These are phyloP conservation scores for Phaseolus coccineus DNA, from an alignment of 331 rosid genomes.

Conservation along the genomic window DNA sequence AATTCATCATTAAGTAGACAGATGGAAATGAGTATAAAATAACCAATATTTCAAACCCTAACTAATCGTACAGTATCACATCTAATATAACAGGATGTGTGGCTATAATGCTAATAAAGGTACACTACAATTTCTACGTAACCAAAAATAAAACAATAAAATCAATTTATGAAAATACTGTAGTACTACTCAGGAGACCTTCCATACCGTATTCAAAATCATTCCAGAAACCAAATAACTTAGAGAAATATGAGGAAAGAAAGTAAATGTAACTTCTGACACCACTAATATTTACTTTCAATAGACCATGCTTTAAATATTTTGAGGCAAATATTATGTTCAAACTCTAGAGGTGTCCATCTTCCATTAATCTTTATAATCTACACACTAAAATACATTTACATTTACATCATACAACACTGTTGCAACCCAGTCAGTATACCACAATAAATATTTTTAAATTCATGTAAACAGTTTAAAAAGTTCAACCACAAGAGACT, in stretches of 20 bases:
- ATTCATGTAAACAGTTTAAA: background rate
- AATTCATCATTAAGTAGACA: background rate
- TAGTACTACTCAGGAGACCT: background rate
- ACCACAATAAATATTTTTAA: slow-evolving; percentile 7
- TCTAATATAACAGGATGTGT: background rate
- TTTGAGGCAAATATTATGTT: slow-evolving; percentile 1
- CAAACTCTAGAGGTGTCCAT: background rate
- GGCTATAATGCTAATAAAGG: background rate
- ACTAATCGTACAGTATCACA: background rate
- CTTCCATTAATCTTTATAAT: slow-evolving; percentile 10
- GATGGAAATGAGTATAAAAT: background rate
- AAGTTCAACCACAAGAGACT: background rate
- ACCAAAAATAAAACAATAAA: background rate
- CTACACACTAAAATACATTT: background rate
- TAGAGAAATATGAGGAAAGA: background rate
- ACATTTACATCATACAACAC: background rate
- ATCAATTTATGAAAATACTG: background rate
- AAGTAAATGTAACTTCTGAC: background rate
- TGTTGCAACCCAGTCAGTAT: background rate
- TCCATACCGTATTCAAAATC: background rate
- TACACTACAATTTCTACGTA: background rate
- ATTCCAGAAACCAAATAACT: slow-evolving; percentile 10
- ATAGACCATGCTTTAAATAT: background rate
- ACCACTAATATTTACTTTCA: background rate
- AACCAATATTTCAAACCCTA: background rate